A percentile compares a stretch with the other conserved stretches of the same genome.
Conservation (phyloP, 306 rosid genomes). For the Canavalia gladiata region DNA sequence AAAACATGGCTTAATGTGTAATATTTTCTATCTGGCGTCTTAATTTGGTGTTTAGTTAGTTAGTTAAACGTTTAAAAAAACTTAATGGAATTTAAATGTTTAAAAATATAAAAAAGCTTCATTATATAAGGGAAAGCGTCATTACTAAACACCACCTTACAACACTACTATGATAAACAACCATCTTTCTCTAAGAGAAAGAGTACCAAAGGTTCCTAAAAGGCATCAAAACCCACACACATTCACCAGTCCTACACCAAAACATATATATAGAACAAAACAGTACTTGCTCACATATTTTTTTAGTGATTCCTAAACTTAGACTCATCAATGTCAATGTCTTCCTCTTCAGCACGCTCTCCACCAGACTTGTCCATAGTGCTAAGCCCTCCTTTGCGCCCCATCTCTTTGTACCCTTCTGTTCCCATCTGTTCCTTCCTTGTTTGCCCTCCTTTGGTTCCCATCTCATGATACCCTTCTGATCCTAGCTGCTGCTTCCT, state of each 20-base stretch:
- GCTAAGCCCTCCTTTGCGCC: conserved; percentile 75
- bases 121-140: not conserved
- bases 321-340: conserved; percentile 63
- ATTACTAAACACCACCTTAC: not conserved
- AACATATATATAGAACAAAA: not conserved
- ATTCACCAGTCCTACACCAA: not conserved
- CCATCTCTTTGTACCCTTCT: conserved; percentile 73
- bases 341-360: conserved; percentile 69
- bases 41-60: not conserved
- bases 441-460: conserved; percentile 70
- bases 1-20: not conserved
- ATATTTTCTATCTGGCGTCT: not conserved
- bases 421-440: conserved; percentile 71
- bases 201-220: not conserved
- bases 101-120: not conserved
- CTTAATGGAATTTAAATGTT: conserved; percentile 16
- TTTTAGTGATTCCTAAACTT: conserved; percentile 42
- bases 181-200: not conserved
- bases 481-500: conserved; percentile 76
- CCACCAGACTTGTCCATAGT: conserved; percentile 64
- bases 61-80: not conserved
- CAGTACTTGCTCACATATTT: not conserved
- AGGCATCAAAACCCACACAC: not conserved
- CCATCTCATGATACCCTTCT: conserved; percentile 69
- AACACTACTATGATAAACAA: not conserved